phyloP scores from a whole-genome alignment of 108 stramenopile genomes.

The Pseudonitzschia delicatissima region DNA sequence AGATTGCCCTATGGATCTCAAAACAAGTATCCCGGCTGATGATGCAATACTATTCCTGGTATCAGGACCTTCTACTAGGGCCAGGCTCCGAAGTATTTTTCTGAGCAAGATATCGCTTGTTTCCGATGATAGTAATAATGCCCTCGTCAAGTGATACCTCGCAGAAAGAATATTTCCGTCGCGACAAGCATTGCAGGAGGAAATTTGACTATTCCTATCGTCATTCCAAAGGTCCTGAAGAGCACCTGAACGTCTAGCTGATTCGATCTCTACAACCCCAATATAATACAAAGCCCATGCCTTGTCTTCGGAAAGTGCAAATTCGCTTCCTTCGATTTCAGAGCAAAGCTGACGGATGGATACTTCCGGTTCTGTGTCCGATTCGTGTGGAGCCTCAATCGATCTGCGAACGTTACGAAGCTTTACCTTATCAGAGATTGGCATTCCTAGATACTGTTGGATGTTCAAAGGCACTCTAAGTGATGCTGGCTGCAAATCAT shows the following conservation, averaged over 20 bases:
- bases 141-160: conserved; percentile 11
- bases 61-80: conserved; percentile 53
- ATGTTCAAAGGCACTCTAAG: not conserved
- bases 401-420: conserved; percentile 10
- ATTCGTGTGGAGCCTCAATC: not conserved
- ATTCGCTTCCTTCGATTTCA: conserved; percentile 6
- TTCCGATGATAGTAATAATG: conserved; percentile 23
- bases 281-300: conserved; percentile 52
- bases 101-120: conserved; percentile 43
- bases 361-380: conserved; percentile 3
- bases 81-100: conserved; percentile 60
- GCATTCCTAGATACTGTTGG: not conserved
- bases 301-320: conserved; percentile 15
- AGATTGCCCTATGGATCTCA: conserved; percentile 27
- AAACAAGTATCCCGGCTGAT: conserved; percentile 19
- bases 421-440: conserved; percentile 1
- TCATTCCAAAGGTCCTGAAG: conserved; percentile 49
- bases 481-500: not conserved
- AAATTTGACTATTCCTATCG: conserved; percentile 9
- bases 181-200: not conserved
- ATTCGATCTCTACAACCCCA: conserved; percentile 39
- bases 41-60: not conserved
- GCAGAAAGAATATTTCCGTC: conserved; percentile 14
- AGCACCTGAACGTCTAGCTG: conserved; percentile 30
- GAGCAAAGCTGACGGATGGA: conserved; percentile 20